Evolutionary conservation across 768 basidiomycete genomes (phyloP), one percentile per base, ranked within the genome.

Genomic region (Xerocomellus intermedius): DNA sequence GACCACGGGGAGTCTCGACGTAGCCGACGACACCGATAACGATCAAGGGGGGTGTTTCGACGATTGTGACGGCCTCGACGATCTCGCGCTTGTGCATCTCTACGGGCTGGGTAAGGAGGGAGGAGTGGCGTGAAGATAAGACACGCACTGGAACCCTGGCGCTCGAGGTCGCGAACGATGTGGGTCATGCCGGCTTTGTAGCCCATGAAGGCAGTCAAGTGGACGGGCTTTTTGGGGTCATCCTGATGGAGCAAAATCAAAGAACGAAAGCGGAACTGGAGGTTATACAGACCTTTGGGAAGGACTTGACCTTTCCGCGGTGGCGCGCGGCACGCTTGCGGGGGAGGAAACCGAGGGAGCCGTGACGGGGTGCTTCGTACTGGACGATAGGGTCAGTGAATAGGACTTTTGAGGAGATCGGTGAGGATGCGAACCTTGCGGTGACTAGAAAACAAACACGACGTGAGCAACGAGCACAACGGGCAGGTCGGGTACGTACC

Each of bases 171-270:
- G 70, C 97, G 91, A 59, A 99, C 95, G 67, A 99, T 84, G 73
- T 99, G 97, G 76, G 94, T 98, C 96, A 98, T 98, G 67, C 97
- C 97, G 62, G 97, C 97, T 85, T 99, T 99, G 89, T 98, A 99
- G 65, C 96, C 97, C 87, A 99, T 85, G 73, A 89, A 80, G 64
- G 97, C 97, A 68, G 97, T 99, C 77, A 99, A 83, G 79, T 99
- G 97, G 57, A 96, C 94, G 54, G 92, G 94, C 77, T 97, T 97
- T 83, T 94, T 98, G 78, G 94, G 86, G 82, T 99, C 96, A 86
- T 99, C 97, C 96, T 97, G 64, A 44, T 52, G 46, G 21, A 33
- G 26, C 17, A 28, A 14, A 51, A 36, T 57, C 16, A 69, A 56
- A 30, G n/a, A 35, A 33, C 36, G 44, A n/a, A 46, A 36, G 42